Percentiles rank a stretch among this genome's conserved stretches.
These are phyloP conservation scores for Coniochaeta sp. DNA, from an alignment of 2,329 filamentous ascomycete species.

Conservation along the genomic window DNA sequence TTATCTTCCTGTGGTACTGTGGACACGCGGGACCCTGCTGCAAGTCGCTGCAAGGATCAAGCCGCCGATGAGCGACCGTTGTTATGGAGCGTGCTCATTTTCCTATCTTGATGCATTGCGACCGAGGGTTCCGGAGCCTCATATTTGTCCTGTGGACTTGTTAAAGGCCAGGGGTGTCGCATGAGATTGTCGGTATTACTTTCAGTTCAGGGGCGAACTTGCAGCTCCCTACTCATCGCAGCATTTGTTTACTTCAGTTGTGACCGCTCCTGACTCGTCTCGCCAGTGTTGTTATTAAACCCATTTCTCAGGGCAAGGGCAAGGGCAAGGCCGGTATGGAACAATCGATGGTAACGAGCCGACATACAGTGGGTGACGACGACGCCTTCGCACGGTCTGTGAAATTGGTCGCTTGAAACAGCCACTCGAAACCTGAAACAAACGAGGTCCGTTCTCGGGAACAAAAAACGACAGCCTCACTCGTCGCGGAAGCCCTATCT, in stretches of 20 bases:
- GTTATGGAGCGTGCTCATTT: neutral
- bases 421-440: neutral
- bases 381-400: neutral
- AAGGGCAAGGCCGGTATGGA: neutral
- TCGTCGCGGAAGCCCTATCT: neutral
- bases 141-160: neutral
- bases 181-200: neutral
- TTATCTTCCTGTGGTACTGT: neutral
- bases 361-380: neutral
- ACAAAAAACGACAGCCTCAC: neutral
- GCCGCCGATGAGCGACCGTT: neutral
- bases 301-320: neutral
- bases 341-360: neutral
- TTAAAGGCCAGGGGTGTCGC: neutral
- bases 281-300: neutral
- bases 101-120: neutral
- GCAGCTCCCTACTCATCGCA: neutral
- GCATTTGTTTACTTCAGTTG: neutral
- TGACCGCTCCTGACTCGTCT: neutral
- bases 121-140: neutral
- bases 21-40: neutral
- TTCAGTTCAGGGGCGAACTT: neutral
- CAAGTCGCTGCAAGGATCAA: neutral
- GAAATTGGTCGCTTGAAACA: neutral
- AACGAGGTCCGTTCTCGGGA: neutral